Evolutionary conservation across 768 basidiomycete genomes (phyloP), one percentile per base, ranked within the genome.

Genomic region (Podaxis rugospora): DNA sequence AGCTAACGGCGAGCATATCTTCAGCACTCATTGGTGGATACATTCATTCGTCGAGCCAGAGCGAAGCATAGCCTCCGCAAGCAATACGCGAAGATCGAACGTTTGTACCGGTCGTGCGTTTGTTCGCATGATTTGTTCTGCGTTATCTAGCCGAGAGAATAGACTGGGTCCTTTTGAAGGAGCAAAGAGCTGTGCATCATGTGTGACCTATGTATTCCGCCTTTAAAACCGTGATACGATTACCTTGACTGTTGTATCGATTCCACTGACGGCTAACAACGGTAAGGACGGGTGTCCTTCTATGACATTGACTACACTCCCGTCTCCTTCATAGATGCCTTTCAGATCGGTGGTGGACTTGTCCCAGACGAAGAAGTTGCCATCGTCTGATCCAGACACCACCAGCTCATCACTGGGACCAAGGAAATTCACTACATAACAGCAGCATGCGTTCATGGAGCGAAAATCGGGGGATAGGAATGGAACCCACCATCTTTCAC

Each of bases 321-420:
- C 79, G 66, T 96, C 93, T 37, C 93, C 93, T 76, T 95, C 91
- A 65, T 91, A 86, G 49, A 96, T 85, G 13, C 89, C 90, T 57
- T 85, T 83, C 9, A 95, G 71, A 11, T 71, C 71, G 0, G 85
- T 87, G 14, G 80, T 80, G 16, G 74, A 71, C 68, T 95, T 95
- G 62, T 83, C 77, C 93, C 93, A 96, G 13, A 95, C 77, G 70
- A 96, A 96, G 71, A 90, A 87, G 68, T 91, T 87, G 1, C 90
- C 90, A 64, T 94, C 92, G 67, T 96, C 93, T 3, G 89, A 92
- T 5, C 93, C 93, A 23, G 92, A 93, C 11, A 83, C 78, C 21
- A 95, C 82, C 60, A 80, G 90, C 71, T 95, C 89, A 56, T 93
- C 89, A 46, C 74, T 72, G 5, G 88, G 86, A 0, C 93, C 93